Evolutionary conservation across 2,329 filamentous ascomycete species (phyloP), one percentile per base, ranked within the genome.

Genomic region (Huntiella abstrusa): DNA sequence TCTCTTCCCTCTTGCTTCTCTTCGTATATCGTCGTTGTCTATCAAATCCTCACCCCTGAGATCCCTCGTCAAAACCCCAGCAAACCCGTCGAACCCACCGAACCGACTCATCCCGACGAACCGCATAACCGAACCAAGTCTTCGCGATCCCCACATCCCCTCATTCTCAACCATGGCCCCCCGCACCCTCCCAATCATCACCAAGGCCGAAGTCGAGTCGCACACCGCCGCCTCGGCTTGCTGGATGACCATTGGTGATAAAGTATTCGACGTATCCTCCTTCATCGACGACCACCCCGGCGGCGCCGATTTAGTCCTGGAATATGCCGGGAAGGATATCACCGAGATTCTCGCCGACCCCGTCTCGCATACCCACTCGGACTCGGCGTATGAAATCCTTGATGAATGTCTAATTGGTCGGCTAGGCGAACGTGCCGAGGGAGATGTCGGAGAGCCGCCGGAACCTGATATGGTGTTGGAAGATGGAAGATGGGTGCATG

Each of bases 191-290:
- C 88, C 88, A 48, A 88, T 80, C 22, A 80, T 96, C 58, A 80
- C 83, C 43, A 71, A 71, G 54, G 74, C 80, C 54, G 83, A 98
- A 60, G 77, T 98, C 57, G 76, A 80, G 61, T 68, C 77, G 54
- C 86, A 93, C 63, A 88, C 83, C 60, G 79, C 75, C 41, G 66
- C 67, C 43, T 75, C 85, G 58, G 93, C 85, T 42, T 96, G 88
- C 68, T 98, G 87, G 68, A 87, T 98, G 55, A 91, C 83, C 3
- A 70, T 95, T 46, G 87, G 85, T 52, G 72, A 73, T 49, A 92
- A 88, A 55, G 88, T 98, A 55, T 98, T 86, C 70, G 88, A 98
- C 67, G 73, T 98, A 52, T 95, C 91, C 49, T 76, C 83, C 47
- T 98, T 98, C 58, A 63, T 95, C 51, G 76, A 86, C 45, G 79